Percentiles rank a stretch among this genome's conserved stretches.
phyloP scores from a whole-genome alignment of 2,329 filamentous ascomycete species.

The Gremmenia infestans region DNA sequence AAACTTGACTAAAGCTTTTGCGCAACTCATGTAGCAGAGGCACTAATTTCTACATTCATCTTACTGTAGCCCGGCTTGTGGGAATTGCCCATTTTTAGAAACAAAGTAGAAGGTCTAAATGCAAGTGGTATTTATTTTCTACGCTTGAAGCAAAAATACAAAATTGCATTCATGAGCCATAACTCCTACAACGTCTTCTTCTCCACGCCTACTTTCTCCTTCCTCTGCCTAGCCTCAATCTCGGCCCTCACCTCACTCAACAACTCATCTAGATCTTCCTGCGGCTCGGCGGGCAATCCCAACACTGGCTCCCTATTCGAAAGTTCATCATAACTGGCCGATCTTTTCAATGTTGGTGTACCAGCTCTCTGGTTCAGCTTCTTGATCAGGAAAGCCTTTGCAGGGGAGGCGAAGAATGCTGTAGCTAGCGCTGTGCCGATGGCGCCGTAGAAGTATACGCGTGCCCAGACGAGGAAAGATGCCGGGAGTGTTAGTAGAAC shows the following conservation, averaged over 20 bases:
- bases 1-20: too few relatives aligned
- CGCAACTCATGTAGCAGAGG: too few relatives aligned
- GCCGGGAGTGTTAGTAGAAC: constrained; percentile 69
- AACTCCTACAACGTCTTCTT: background rate
- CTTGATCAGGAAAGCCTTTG: constrained; percentile 55
- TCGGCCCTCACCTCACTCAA: constrained; percentile 47
- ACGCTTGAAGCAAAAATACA: too few relatives aligned
- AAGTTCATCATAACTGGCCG: constrained; percentile 53
- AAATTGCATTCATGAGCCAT: background rate
- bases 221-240: constrained; percentile 34
- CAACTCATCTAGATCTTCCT: constrained; percentile 62
- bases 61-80: too few relatives aligned
- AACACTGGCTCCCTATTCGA: constrained; percentile 58
- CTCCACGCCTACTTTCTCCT: background rate
- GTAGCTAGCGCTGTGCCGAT: constrained; percentile 61
- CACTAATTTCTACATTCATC: too few relatives aligned
- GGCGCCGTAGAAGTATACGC: constrained; percentile 84
- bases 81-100: too few relatives aligned
- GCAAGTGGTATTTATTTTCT: too few relatives aligned
- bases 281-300: constrained; percentile 74
- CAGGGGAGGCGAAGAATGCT: constrained; percentile 75
- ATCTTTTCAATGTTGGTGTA: constrained; percentile 40
- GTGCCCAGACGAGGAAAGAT: constrained; percentile 71
- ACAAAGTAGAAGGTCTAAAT: too few relatives aligned
- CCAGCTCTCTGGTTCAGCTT: constrained; percentile 53